Evolutionary conservation across 1,284 basidiomycete species (phyloP).

Genomic region (Leucoagaricus sp.): DNA sequence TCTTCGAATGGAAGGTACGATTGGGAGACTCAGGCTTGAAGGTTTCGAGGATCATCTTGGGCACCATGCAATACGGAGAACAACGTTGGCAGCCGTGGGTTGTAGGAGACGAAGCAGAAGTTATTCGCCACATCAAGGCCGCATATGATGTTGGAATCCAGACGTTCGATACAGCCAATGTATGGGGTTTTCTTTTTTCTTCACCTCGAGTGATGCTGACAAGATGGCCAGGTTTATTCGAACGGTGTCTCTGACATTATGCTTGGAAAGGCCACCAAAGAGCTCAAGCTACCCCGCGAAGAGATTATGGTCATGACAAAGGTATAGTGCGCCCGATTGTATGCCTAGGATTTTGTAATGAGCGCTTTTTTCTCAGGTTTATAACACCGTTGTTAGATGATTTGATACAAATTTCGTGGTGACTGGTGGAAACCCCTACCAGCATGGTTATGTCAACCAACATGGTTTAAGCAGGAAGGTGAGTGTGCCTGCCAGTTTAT

Average conservation of each 20-base stretch:
- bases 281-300: slow-evolving; percentile 69
- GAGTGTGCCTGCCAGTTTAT: background rate
- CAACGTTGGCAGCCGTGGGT: slow-evolving; percentile 37
- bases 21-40: slow-evolving; percentile 52
- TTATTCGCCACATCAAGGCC: slow-evolving; percentile 44
- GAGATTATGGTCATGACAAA: slow-evolving; percentile 82
- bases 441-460: slow-evolving; percentile 60
- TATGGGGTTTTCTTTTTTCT: background rate
- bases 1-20: slow-evolving; percentile 35
- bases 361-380: too few species aligned
- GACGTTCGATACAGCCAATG: too few species aligned
- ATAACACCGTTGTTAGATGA: background rate
- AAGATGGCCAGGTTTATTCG: slow-evolving; percentile 56
- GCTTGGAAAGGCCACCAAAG: slow-evolving; percentile 79
- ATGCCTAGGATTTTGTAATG: too few species aligned
- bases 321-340: slow-evolving; percentile 32
- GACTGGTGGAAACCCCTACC: slow-evolving; percentile 29
- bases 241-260: slow-evolving; percentile 75
- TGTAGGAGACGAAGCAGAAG: slow-evolving; percentile 42
- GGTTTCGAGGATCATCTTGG: slow-evolving; percentile 51
- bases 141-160: slow-evolving; percentile 37
- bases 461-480: slow-evolving; percentile 53
- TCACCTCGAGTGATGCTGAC: too few species aligned
- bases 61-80: slow-evolving; percentile 49
- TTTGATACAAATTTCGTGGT: background rate